Conservation (phyloP, 176 grass and related monocot species). For the Raddia distichophylla region DNA sequence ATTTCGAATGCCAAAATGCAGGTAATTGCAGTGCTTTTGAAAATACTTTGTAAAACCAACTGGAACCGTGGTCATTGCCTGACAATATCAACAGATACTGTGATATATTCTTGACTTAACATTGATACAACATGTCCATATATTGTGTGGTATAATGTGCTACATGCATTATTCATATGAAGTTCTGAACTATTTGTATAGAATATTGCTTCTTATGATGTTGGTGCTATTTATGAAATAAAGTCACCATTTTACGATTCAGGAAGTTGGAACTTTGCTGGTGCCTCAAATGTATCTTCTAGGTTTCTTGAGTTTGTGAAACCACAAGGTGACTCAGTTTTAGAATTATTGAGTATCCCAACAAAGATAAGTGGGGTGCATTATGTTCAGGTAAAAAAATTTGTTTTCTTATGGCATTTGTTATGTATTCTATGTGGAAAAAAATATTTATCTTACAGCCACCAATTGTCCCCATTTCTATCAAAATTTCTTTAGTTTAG, state of each 20-base stretch:
- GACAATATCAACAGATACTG: background rate
- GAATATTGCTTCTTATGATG: conserved; percentile 2
- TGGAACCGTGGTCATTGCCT: background rate
- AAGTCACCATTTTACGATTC: conserved; percentile 40
- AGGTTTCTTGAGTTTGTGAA: conserved; percentile 85
- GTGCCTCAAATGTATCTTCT: conserved; percentile 78
- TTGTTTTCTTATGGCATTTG: background rate
- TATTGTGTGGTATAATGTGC: background rate
- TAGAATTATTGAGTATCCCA: conserved; percentile 89
- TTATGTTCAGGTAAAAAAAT: conserved; percentile 80
- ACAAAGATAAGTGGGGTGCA: conserved; percentile 98
- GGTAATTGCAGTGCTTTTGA: background rate
- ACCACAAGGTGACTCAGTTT: conserved; percentile 77
- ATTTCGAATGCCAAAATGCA: background rate
- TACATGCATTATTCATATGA: background rate
- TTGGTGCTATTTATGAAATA: conserved; percentile 16
- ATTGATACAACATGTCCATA: background rate
- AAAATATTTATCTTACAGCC: background rate
- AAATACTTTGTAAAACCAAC: background rate
- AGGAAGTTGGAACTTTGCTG: conserved; percentile 89
- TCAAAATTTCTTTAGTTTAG: conserved; percentile 2
- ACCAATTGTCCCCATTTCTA: background rate
- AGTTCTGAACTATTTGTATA: background rate
- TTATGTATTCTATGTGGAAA: background rate
- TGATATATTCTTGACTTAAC: background rate